Conservation (phyloP, 2,329 filamentous ascomycete species). For the Colletotrichum gigasporum region DNA sequence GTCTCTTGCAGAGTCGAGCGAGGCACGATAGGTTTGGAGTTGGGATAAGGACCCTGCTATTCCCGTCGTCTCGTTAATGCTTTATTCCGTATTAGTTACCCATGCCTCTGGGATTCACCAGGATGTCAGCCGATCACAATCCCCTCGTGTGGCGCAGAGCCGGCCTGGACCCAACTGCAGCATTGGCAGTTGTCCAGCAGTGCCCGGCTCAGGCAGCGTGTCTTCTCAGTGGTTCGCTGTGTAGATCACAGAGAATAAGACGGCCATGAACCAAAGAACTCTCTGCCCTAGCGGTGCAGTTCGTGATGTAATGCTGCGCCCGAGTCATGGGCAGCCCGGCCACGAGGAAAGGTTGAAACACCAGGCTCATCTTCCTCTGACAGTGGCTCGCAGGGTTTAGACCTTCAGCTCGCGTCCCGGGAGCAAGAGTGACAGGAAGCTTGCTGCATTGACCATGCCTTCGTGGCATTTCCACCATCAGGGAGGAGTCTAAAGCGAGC, state of each 20-base stretch:
- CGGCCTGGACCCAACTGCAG: background rate
- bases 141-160: constrained; percentile 7
- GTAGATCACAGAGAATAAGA: constrained; percentile 7
- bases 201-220: background rate
- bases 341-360: constrained; percentile 19
- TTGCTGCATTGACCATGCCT: constrained; percentile 14
- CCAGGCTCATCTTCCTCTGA: constrained; percentile 25
- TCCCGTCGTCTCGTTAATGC: constrained; percentile 6
- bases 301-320: constrained; percentile 14
- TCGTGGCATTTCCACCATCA: background rate
- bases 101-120: constrained; percentile 1
- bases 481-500: background rate
- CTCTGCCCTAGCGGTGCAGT: background rate
- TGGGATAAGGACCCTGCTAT: constrained; percentile 18
- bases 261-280: background rate
- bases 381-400: constrained; percentile 27
- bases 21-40: constrained; percentile 19
- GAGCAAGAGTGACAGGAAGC: constrained; percentile 9
- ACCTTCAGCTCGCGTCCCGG: background rate
- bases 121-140: background rate
- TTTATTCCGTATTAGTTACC: constrained; percentile 11
- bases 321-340: constrained; percentile 11
- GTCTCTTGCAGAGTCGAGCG: background rate
- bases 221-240: background rate
- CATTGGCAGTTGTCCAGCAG: background rate